A percentile compares a stretch with the other conserved stretches of the same genome.
Evolutionary conservation across 2,329 filamentous ascomycete species (phyloP).

Genomic region (Diaporthe batatas): DNA sequence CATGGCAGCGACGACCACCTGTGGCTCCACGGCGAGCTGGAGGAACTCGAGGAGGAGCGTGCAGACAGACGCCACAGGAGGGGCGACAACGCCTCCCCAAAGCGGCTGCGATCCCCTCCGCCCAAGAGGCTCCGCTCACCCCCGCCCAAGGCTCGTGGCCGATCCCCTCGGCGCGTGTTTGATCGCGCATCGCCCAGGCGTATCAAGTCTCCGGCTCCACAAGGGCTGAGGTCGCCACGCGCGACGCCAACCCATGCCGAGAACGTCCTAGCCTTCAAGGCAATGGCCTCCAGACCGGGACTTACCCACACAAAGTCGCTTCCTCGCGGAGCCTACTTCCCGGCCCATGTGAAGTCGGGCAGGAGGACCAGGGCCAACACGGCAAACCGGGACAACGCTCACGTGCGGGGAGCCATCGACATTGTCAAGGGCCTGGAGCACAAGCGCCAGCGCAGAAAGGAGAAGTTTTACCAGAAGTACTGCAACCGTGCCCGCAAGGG

Average conservation of each 20-base stretch:
- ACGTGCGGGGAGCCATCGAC: constrained; percentile 93
- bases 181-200: constrained; percentile 79
- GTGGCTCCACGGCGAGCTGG: constrained; percentile 80
- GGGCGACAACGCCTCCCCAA: constrained; percentile 67
- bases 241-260: constrained; percentile 59
- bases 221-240: constrained; percentile 62
- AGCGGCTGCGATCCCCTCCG: constrained; percentile 70
- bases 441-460: constrained; percentile 91
- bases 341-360: constrained; percentile 64
- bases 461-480: constrained; percentile 92
- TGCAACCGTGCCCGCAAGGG: constrained; percentile 85
- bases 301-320: constrained; percentile 87
- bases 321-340: constrained; percentile 81
- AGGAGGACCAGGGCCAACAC: constrained; percentile 48
- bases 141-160: constrained; percentile 63
- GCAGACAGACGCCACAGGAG: constrained; percentile 64
- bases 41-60: constrained; percentile 72
- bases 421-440: constrained; percentile 97
- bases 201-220: constrained; percentile 78
- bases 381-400: constrained; percentile 63
- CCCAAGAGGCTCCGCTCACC: constrained; percentile 64
- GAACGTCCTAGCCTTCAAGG: constrained; percentile 58
- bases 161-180: constrained; percentile 72
- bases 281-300: constrained; percentile 71
- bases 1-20: constrained; percentile 76